These are phyloP conservation scores for Ricinus communis DNA, from an alignment of 345 rosid species.

Conservation along the genomic window DNA sequence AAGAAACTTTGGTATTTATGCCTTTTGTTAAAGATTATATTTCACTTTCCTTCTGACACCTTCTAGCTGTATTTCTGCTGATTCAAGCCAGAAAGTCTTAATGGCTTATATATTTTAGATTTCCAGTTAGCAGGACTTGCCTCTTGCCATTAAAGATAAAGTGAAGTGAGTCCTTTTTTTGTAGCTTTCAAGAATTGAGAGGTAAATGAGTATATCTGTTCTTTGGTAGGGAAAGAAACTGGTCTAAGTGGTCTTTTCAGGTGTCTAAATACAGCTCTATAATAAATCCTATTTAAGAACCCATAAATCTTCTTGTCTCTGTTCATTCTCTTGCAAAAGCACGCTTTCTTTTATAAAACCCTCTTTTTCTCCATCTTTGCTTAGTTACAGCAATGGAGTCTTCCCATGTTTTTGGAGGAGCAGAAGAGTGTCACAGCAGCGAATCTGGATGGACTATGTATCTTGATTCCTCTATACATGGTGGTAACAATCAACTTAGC, in stretches of 20 bases:
- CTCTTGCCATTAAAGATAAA: conserved; percentile 22
- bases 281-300: conserved; percentile 24
- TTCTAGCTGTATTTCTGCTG: conserved; percentile 59
- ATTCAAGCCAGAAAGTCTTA: conserved; percentile 43
- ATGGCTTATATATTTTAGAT: conserved; percentile 25
- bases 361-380: neutral
- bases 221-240: conserved; percentile 1
- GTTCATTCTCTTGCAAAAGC: neutral
- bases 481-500: conserved; percentile 13
- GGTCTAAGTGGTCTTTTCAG: conserved; percentile 5
- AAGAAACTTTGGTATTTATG: conserved; percentile 34
- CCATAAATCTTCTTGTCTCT: neutral
- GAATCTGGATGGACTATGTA: conserved; percentile 85
- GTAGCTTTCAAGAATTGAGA: conserved; percentile 31
- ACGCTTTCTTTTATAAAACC: neutral
- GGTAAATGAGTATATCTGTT: no score
- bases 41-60: conserved; percentile 45
- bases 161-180: conserved; percentile 4
- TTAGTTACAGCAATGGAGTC: conserved; percentile 43
- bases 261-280: conserved; percentile 8
- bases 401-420: conserved; percentile 40
- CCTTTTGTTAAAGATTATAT: conserved; percentile 30
- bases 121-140: conserved; percentile 39
- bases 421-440: conserved; percentile 54
- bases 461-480: conserved; percentile 47